Evolutionary conservation across 192 early-diverging fungal species (phyloP), one percentile per base, ranked within the genome.

Genomic region (Martensiomyces pterosporus): DNA sequence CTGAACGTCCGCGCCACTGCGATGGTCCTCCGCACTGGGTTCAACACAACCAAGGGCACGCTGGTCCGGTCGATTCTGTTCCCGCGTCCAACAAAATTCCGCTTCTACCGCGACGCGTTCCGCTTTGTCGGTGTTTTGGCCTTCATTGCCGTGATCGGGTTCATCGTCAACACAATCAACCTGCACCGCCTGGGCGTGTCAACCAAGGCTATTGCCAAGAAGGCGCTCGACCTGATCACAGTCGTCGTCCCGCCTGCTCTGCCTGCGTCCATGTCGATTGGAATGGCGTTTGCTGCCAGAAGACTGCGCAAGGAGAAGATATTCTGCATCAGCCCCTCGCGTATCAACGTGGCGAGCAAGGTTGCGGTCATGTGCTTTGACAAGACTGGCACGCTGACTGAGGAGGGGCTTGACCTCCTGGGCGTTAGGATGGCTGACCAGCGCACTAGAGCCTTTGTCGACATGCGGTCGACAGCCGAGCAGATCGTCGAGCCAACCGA

Each of bases 381-480:
- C 74, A 99, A 99, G 69, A 98, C 95, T 3, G 94, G 93, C 4
- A 99, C 95, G 0, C 64, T 99, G 34, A 97, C 95, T 1, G 91
- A 97, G 49, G 90, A 94, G 49, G 92, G 92, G 0, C 68, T 99
- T 16, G 93, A 95, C 67, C 81, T 99, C 1, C 60, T 94, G 35
- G 94, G 94, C 18, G 79, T 93, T 23, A 84, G 84, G 18, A 76
- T 55, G 8, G 64, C 78, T 0, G 55, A 65, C 22, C 72, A 54
- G 9, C 44, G 36, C 4, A 64, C 44, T 0, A 24, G 44, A 16
- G 44, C 39, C 17, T 79, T 82, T 44, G 47, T 34, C 5, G 61
- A 75, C 7, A 68, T 79, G 38, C 26, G 59, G 14, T 24, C 39
- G 2, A 38, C n/a, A 1, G 27, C 38, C 16, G 55, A 53, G 38